Evolutionary conservation across 129 eudicot species (phyloP), one percentile per base, ranked within the genome.

Genomic region (Flaveria brownii): DNA sequence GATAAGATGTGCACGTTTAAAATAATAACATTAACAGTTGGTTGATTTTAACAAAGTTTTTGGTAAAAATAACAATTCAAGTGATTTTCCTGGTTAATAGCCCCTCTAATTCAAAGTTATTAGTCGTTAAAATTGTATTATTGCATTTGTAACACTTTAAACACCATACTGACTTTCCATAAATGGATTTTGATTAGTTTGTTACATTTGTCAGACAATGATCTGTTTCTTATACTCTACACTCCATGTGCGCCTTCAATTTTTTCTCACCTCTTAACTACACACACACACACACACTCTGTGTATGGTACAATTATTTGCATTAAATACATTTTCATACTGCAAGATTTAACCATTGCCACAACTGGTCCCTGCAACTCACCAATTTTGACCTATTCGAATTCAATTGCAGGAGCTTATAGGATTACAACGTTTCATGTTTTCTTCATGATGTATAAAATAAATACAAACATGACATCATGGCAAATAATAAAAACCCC

Each of bases 271-370:
- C 55, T 80, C 75, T 67, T 80, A 80, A 80, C 80, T 71, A 28
- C 30, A 28, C 30, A 28, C 30, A 26, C 30, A 26, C 28, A 1
- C 73, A 62, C 66, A 36, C 33, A 15, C 56, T 79, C 74, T 73
- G 70, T 30, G 70, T 15, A 63, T 74, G 13, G 84, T 80, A 80
- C 84, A 80, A 80, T 80, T 74, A 80, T 80, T 80, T 74, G 80
- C 80, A 45, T 73, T 80, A 73, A 80, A 66, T 66, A 73, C 79
- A 42, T 25, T 73, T 54, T 17, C 49, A 51, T 68, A 74, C 80
- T 67, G 55, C 62, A 68, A 73, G 59, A 67, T 68, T 64, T 74
- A 30, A 60, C 67, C 75, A 65, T 80, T 74, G 80, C 71, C 84
- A 26, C 42, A 68, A 46, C 14, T 74, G 75, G 84, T 73, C 84